Percentiles rank a stretch among this genome's conserved stretches.
These are phyloP conservation scores for Monosporozyma unispora DNA, from an alignment of 805 yeast genomes.

Conservation along the genomic window DNA sequence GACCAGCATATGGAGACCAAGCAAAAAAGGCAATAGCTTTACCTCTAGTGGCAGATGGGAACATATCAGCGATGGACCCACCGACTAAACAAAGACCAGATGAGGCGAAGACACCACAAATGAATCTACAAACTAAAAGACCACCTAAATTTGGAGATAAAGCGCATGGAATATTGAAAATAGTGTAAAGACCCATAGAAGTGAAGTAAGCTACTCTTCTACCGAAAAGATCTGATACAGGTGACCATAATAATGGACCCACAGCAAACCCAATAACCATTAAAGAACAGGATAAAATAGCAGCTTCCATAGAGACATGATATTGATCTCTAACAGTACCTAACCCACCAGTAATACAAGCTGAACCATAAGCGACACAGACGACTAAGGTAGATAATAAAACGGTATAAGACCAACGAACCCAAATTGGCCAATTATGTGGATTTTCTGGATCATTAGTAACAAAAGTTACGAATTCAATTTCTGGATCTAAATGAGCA, in stretches of 20 bases:
- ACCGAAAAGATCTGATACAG: conserved; percentile 77
- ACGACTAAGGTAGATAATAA: conserved; percentile 65
- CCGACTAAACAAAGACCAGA: conserved; percentile 83
- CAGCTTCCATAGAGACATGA: conserved; percentile 67
- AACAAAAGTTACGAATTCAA: conserved; percentile 77
- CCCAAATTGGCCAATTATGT: conserved; percentile 59
- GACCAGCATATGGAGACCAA: conserved; percentile 89
- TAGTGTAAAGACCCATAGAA: conserved; percentile 62
- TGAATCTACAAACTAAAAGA: conserved; percentile 69
- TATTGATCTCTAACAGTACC: conserved; percentile 56
- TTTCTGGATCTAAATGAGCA: conserved; percentile 47
- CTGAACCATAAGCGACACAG: conserved; percentile 88
- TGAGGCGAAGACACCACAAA: conserved; percentile 79
- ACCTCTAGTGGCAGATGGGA: conserved; percentile 73
- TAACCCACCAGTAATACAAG: conserved; percentile 82
- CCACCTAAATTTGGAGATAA: conserved; percentile 75
- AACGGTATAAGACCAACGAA: conserved; percentile 61
- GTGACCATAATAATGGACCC: conserved; percentile 88
- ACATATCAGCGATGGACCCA: conserved; percentile 85
- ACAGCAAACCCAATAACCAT: conserved; percentile 85
- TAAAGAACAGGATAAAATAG: conserved; percentile 69
- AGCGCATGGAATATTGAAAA: conserved; percentile 85
- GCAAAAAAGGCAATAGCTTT: conserved; percentile 86
- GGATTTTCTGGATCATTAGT: conserved; percentile 84
- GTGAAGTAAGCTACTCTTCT: conserved; percentile 75